Conservation (phyloP, 1,284 basidiomycete genomes). For the Naganishia sp. region DNA sequence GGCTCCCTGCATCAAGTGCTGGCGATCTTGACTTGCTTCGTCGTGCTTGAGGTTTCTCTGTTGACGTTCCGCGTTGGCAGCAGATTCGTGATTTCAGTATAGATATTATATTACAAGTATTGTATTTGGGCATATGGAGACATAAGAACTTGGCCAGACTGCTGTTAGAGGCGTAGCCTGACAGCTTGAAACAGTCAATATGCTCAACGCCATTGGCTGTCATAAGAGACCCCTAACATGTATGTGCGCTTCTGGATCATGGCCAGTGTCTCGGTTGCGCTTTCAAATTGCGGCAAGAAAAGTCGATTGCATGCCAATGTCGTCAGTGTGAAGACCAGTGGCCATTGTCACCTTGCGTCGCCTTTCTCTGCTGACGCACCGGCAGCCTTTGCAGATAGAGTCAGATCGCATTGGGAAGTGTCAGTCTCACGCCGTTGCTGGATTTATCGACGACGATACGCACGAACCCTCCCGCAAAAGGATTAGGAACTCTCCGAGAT, state of each 20-base stretch:
- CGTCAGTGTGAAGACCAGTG: not conserved
- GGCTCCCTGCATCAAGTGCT: not conserved
- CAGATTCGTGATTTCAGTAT: too few species aligned
- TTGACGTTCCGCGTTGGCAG: not conserved
- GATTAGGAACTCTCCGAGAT: constrained; percentile 8
- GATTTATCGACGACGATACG: too few species aligned
- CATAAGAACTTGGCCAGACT: too few species aligned
- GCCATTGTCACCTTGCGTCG: not conserved
- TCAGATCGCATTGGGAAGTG: too few species aligned
- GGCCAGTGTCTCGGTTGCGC: constrained; percentile 11
- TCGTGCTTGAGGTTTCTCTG: not conserved
- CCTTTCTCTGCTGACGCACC: not conserved
- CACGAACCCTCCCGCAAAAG: too few species aligned
- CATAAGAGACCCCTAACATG: constrained; percentile 7
- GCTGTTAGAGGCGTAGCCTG: too few species aligned
- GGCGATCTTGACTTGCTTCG: too few species aligned
- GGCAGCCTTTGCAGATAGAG: not conserved
- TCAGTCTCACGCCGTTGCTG: too few species aligned
- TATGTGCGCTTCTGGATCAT: constrained; percentile 11
- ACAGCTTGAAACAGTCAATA: not conserved
- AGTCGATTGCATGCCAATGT: constrained; percentile 23
- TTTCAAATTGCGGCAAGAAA: constrained; percentile 19
- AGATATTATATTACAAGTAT: too few species aligned
- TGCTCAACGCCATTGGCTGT: constrained; percentile 5
- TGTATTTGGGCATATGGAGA: too few species aligned